phyloP scores from a whole-genome alignment of 1,139 yeast species.

The Pichia sp. region DNA sequence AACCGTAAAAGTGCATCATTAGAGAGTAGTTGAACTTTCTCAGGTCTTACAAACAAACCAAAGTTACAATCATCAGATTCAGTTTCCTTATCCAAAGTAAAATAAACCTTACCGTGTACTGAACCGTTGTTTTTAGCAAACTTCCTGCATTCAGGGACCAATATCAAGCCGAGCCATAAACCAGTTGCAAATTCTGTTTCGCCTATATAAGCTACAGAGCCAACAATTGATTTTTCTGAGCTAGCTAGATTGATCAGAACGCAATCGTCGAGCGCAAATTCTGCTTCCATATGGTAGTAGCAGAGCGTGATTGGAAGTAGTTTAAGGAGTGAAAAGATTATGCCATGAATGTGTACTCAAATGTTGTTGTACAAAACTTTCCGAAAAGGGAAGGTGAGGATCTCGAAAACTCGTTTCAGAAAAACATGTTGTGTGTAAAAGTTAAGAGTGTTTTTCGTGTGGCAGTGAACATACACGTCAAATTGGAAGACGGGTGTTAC shows the following conservation, averaged over 20 bases:
- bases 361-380: too few relatives aligned
- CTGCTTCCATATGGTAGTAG: background rate
- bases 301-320: too few relatives aligned
- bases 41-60: slow-evolving; percentile 57
- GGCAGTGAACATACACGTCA: background rate
- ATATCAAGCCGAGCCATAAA: slow-evolving; percentile 73
- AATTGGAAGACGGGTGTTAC: background rate
- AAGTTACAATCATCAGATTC: slow-evolving; percentile 24
- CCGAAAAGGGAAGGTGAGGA: background rate
- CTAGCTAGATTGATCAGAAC: slow-evolving; percentile 1
- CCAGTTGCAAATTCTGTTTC: slow-evolving; percentile 54
- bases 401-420: background rate
- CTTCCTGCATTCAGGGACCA: slow-evolving; percentile 37
- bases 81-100: slow-evolving; percentile 25
- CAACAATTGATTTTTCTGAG: slow-evolving; percentile 23
- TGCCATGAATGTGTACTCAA: too few relatives aligned
- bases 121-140: slow-evolving; percentile 78
- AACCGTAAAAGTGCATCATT: slow-evolving; percentile 23
- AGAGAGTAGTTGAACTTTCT: slow-evolving; percentile 12
- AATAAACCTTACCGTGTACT: slow-evolving; percentile 57
- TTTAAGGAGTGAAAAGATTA: too few relatives aligned
- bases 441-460: background rate
- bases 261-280: background rate
- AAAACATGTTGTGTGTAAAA: too few relatives aligned
- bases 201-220: slow-evolving; percentile 45